Evolutionary conservation across 805 yeast genomes (phyloP).

Genomic region (Alloascoidea africana): DNA sequence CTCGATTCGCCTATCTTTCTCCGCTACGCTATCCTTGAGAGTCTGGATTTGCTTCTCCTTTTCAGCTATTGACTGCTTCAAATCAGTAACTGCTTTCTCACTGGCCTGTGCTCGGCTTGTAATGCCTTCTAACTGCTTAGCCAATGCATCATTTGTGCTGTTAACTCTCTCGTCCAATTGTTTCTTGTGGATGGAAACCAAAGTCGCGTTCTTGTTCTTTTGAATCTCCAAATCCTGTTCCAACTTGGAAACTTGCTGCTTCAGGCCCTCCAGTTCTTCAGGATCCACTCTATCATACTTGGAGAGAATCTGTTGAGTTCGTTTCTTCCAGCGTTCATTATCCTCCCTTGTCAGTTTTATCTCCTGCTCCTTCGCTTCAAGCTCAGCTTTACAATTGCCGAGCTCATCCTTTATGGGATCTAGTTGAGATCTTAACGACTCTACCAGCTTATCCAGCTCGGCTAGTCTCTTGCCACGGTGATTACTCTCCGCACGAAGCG

Average conservation of each 20-base stretch:
- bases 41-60: conserved; percentile 9
- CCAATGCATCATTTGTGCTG: conserved; percentile 7
- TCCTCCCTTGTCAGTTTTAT: conserved; percentile 34
- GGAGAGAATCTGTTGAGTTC: conserved; percentile 30
- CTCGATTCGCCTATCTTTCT: no score
- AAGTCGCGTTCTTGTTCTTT: conserved; percentile 7
- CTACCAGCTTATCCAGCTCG: conserved; percentile 26
- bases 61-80: conserved; percentile 7
- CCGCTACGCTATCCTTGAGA: no score
- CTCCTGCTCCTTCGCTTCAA: conserved; percentile 34
- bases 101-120: conserved; percentile 5
- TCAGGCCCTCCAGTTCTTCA: conserved; percentile 23
- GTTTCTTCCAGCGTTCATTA: conserved; percentile 40
- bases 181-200: conserved; percentile 8
- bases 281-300: conserved; percentile 33
- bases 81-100: conserved; percentile 4
- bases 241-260: conserved; percentile 16
- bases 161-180: conserved; percentile 11
- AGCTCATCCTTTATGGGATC: conserved; percentile 30
- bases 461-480: conserved; percentile 16
- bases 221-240: conserved; percentile 10
- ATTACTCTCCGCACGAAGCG: conserved; percentile 39
- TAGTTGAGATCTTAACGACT: conserved; percentile 17
- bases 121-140: conserved; percentile 4
- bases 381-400: conserved; percentile 21